These are phyloP conservation scores for Carallia pectinifolia DNA, from an alignment of 345 rosid species.

Conservation along the genomic window DNA sequence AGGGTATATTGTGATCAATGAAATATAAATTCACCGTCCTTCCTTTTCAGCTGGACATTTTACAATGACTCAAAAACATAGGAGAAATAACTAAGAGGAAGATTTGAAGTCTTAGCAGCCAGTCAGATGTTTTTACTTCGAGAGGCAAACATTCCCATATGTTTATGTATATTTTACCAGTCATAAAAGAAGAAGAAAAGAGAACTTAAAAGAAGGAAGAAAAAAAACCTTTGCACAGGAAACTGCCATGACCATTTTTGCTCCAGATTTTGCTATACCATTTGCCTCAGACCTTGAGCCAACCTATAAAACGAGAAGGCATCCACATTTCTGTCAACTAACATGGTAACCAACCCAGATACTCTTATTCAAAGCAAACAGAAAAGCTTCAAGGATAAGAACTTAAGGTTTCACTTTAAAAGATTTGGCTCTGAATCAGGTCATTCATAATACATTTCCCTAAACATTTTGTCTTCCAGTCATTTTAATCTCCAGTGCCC, in stretches of 20 bases:
- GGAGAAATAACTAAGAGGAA: not conserved
- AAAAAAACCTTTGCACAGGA: conserved; percentile 81
- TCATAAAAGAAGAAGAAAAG: not conserved
- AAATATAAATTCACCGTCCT: not conserved
- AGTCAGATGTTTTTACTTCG: not conserved
- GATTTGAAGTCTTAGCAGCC: not conserved
- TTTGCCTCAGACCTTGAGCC: conserved; percentile 96
- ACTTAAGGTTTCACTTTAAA: not conserved
- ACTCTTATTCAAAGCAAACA: conserved; percentile 3
- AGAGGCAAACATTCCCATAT: not conserved
- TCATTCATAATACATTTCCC: not conserved
- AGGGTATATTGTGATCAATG: conserved; percentile 1
- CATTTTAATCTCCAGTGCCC: not conserved
- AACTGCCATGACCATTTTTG: conserved; percentile 99
- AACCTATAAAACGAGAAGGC: conserved; percentile 46
- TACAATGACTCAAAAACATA: not conserved
- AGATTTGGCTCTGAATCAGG: not conserved
- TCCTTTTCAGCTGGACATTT: not conserved
- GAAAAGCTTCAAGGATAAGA: not conserved
- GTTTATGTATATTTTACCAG: not conserved
- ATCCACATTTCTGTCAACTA: conserved; percentile 3
- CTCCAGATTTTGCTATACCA: conserved; percentile 98
- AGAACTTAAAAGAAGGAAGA: not conserved
- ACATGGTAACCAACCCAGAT: not conserved
- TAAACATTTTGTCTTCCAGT: not conserved